Conservation (phyloP, 2,329 filamentous ascomycete genomes). For the Scedosporium boydii region DNA sequence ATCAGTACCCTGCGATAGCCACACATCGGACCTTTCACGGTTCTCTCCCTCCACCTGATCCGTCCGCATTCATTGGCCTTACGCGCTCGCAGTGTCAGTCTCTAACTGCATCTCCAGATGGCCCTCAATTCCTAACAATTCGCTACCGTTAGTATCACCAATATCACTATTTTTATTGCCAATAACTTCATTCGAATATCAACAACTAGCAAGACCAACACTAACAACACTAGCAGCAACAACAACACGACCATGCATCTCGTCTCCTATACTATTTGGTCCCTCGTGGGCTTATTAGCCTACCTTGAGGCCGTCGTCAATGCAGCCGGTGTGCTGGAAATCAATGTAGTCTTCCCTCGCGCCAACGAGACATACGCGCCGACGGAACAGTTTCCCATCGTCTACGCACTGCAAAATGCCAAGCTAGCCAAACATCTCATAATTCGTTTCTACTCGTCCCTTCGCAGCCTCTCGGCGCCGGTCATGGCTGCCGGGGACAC, state of each 20-base stretch:
- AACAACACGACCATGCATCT: slow-evolving; percentile 4
- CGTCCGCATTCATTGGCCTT: neutral
- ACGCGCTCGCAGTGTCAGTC: neutral
- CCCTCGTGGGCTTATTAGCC: slow-evolving; percentile 6
- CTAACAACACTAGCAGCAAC: no score
- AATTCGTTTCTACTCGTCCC: neutral
- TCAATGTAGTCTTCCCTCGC: neutral
- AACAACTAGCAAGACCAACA: neutral
- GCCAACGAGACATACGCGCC: neutral
- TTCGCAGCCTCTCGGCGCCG: neutral
- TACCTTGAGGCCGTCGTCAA: slow-evolving; percentile 8
- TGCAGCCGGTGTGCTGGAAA: neutral
- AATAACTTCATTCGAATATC: neutral
- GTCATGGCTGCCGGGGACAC: neutral
- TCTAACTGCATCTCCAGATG: neutral
- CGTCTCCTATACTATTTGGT: slow-evolving; percentile 1
- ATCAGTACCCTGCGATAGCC: neutral
- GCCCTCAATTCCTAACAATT: neutral
- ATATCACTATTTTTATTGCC: neutral
- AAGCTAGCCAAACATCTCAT: slow-evolving; percentile 7
- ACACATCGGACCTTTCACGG: neutral
- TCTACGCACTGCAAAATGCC: neutral
- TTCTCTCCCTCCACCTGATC: neutral
- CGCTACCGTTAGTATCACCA: neutral
- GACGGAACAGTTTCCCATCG: neutral